These are phyloP conservation scores for Elaphomyces granulatus DNA, from an alignment of 495 filamentous ascomycete genomes.

Conservation along the genomic window DNA sequence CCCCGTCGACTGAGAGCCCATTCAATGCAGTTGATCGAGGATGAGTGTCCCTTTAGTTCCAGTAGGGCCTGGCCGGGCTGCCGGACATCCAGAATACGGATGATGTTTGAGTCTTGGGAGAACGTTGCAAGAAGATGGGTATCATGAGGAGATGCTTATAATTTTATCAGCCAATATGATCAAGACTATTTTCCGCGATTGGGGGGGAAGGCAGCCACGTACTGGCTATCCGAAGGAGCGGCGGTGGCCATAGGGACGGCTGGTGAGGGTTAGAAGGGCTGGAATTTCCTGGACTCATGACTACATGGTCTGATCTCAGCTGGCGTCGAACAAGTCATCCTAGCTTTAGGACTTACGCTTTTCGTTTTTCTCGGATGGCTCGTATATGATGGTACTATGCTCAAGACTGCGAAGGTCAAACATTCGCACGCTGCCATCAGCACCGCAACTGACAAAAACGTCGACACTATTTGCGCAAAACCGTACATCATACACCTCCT, in stretches of 20 bases:
- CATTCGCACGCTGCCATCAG: constrained; percentile 97
- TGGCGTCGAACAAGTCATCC: not conserved
- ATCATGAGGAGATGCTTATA: constrained; percentile 78
- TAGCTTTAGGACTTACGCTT: constrained; percentile 40
- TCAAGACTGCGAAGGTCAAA: constrained; percentile 95
- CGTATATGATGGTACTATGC: constrained; percentile 98
- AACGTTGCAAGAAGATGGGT: constrained; percentile 93
- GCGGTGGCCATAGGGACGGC: constrained; percentile 66
- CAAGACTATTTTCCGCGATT: not conserved
- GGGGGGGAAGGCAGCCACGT: constrained; percentile 9
- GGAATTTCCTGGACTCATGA: constrained; percentile 39
- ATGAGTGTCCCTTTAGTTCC: constrained; percentile 83
- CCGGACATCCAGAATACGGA: constrained; percentile 91
- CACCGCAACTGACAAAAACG: constrained; percentile 94
- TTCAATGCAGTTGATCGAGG: constrained; percentile 80
- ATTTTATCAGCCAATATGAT: constrained; percentile 5
- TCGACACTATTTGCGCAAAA: constrained; percentile 95
- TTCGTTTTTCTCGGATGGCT: constrained; percentile 80
- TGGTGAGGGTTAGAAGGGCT: constrained; percentile 56
- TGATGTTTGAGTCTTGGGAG: constrained; percentile 79
- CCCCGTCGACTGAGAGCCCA: constrained; percentile 85
- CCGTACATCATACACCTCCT: constrained; percentile 95
- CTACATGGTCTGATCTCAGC: constrained; percentile 6
- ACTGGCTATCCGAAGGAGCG: constrained; percentile 71
- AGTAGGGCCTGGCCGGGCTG: constrained; percentile 92